Conservation (phyloP, 768 basidiomycete species). For the Phylloporus sp. region DNA sequence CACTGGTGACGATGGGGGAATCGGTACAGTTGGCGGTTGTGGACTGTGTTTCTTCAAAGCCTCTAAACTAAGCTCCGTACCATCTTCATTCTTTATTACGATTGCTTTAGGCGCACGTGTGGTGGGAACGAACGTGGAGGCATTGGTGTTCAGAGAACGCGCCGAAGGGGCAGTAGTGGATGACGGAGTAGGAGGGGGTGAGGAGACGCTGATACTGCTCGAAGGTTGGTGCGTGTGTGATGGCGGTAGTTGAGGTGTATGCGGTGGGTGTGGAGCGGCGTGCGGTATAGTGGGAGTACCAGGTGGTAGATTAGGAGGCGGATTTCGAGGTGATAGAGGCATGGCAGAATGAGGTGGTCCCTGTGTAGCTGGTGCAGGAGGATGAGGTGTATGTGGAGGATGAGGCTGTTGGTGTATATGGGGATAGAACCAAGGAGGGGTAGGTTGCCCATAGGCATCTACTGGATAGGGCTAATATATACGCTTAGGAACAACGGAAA, state of each 20-base stretch:
- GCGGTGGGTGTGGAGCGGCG: conserved; percentile 44
- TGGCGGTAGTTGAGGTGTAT: conserved; percentile 47
- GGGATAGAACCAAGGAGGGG: conserved; percentile 38
- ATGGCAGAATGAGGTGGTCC: conserved; percentile 46
- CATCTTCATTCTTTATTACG: conserved; percentile 61
- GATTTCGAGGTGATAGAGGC: conserved; percentile 70
- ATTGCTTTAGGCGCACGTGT: conserved; percentile 40
- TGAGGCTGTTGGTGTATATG: conserved; percentile 39
- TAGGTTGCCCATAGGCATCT: conserved; percentile 45
- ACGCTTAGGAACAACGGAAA: not conserved
- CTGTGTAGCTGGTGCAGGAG: conserved; percentile 33
- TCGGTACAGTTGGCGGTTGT: conserved; percentile 36
- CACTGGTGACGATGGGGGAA: conserved; percentile 36
- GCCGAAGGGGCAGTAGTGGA: conserved; percentile 39
- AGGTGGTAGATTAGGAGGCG: conserved; percentile 50
- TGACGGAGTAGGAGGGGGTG: conserved; percentile 68
- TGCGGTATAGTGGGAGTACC: conserved; percentile 68
- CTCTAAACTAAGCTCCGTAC: conserved; percentile 60
- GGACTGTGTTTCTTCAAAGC: conserved; percentile 48
- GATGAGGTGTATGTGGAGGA: conserved; percentile 44
- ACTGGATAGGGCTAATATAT: conserved; percentile 37
- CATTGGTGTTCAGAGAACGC: conserved; percentile 56
- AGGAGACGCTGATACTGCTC: conserved; percentile 44
- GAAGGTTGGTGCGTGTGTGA: conserved; percentile 41
- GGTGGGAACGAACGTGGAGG: conserved; percentile 63